These are phyloP conservation scores for Talaromyces sp. DNA, from an alignment of 2,329 filamentous ascomycete genomes.

Conservation along the genomic window DNA sequence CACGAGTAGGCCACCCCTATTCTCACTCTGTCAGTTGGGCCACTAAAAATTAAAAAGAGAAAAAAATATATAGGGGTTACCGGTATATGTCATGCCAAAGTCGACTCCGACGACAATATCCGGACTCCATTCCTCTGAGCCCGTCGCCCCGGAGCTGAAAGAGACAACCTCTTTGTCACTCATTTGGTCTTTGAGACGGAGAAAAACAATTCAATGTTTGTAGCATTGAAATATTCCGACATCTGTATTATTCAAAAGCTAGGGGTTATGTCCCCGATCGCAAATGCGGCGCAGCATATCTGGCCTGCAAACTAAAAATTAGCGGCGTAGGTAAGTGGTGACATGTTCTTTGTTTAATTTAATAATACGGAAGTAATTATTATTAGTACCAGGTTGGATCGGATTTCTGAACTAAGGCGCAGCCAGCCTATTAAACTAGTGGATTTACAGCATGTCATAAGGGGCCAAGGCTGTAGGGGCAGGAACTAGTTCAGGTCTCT, in stretches of 20 bases:
- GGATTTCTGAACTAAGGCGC: background rate
- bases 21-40: background rate
- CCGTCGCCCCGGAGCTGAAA: conserved; percentile 1
- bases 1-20: conserved; percentile 32
- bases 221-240: background rate
- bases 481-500: background rate
- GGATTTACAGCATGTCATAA: background rate
- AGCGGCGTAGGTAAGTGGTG: background rate
- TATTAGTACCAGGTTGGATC: background rate
- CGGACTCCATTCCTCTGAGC: conserved; percentile 17
- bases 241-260: background rate
- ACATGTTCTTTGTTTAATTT: background rate
- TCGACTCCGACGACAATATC: conserved; percentile 25
- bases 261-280: background rate
- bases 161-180: conserved; percentile 16
- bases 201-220: background rate
- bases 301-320: background rate
- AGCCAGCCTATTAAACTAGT: background rate
- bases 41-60: background rate
- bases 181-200: conserved; percentile 7
- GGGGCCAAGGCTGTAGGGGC: too few species aligned
- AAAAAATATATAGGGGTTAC: conserved; percentile 8
- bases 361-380: background rate
- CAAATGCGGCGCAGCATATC: background rate
- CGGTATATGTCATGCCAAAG: conserved; percentile 27